Evolutionary conservation across 306 rosid genomes (phyloP).

Genomic region (Erythrophleum fordii): DNA sequence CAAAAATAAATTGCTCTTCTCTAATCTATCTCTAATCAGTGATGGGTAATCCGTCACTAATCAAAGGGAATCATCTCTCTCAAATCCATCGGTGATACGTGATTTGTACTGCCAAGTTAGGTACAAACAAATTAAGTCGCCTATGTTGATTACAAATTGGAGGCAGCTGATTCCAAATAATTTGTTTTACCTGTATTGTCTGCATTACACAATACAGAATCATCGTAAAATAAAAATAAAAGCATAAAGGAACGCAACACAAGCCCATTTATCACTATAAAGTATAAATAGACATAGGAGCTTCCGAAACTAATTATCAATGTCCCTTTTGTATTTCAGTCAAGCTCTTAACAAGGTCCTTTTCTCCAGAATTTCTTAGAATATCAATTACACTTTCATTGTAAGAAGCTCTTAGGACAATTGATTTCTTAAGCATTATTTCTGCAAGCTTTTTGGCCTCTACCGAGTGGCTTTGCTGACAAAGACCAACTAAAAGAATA

Average conservation of each 20-base stretch:
- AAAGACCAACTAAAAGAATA: slow-evolving; percentile 69
- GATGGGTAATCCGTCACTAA: too few relatives aligned
- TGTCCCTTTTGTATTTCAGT: slow-evolving; percentile 20
- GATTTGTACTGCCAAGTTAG: too few relatives aligned
- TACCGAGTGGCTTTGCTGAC: slow-evolving; percentile 45
- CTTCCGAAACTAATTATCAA: neutral
- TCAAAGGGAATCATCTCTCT: too few relatives aligned
- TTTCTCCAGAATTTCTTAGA: slow-evolving; percentile 58
- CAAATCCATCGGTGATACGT: too few relatives aligned
- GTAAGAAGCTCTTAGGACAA: slow-evolving; percentile 53
- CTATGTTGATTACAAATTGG: too few relatives aligned
- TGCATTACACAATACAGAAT: too few relatives aligned
- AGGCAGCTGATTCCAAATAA: too few relatives aligned
- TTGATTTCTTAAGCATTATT: slow-evolving; percentile 66
- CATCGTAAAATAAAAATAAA: too few relatives aligned
- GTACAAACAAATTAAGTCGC: too few relatives aligned
- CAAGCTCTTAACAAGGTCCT: slow-evolving; percentile 55
- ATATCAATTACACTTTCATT: slow-evolving; percentile 44
- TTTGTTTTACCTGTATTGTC: too few relatives aligned
- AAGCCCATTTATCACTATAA: neutral
- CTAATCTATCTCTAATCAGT: too few relatives aligned
- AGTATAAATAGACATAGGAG: neutral
- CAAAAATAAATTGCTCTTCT: too few relatives aligned
- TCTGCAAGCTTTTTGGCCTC: slow-evolving; percentile 70
- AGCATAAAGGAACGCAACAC: neutral